Conservation (phyloP, 345 rosid genomes). For the Psidium guajava region DNA sequence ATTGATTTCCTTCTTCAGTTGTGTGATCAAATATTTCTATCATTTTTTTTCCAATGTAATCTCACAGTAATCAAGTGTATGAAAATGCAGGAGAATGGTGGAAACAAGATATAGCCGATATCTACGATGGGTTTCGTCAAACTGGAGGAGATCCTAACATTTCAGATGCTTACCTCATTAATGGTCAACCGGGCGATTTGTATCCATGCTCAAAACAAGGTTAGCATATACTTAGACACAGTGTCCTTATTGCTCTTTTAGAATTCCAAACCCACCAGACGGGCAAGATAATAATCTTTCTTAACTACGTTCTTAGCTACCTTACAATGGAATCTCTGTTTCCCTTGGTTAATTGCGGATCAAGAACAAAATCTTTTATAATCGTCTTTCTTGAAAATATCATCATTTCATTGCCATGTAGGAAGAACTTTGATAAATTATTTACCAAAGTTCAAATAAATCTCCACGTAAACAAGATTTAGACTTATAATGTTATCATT, state of each 20-base stretch:
- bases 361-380: not conserved
- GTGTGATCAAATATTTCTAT: not conserved
- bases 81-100: slow-evolving; percentile 26
- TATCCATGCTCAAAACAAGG: slow-evolving; percentile 20
- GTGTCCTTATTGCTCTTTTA: not conserved
- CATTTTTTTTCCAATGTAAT: not conserved
- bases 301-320: not conserved
- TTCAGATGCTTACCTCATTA: slow-evolving; percentile 27
- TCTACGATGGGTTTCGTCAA: not conserved
- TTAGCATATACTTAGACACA: not conserved
- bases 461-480: not conserved
- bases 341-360: not conserved
- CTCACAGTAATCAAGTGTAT: not conserved
- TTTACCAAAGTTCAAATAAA: not conserved
- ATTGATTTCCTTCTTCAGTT: not conserved
- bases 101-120: slow-evolving; percentile 9
- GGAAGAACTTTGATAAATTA: not conserved
- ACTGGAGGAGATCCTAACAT: slow-evolving; percentile 13
- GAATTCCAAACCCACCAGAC: not conserved
- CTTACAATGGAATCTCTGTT: not conserved
- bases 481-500: not conserved
- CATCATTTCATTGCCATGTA: not conserved
- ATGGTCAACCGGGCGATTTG: slow-evolving; percentile 38
- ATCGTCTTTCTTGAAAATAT: not conserved
- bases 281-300: not conserved